Evolutionary conservation across 345 rosid species (phyloP), one percentile per base, ranked within the genome.

Genomic region (Pistacia vera): DNA sequence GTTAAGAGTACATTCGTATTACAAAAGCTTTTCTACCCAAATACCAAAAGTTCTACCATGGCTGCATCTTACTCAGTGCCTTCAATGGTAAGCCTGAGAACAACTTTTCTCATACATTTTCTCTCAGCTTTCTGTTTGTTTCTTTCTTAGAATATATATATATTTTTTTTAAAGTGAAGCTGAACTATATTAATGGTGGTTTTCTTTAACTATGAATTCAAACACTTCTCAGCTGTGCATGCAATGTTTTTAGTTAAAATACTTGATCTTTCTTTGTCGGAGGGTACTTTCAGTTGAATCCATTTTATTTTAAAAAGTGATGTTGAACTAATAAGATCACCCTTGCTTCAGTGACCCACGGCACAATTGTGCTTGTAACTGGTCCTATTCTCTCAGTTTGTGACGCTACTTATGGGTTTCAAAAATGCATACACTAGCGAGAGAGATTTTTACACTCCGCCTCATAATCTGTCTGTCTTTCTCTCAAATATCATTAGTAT

Each of bases 41-140:
- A 18, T 49, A 41, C 46, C 9, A 41, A 76, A 75, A 83, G 80
- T 84, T 89, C 84, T 83, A 79, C 93, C 88, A 93, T 93, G 98
- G 93, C 92, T 86, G 88, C 95, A 85, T 93, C 99, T 84, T 92
- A 87, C 89, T 89, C 97, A 33, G 92, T 85, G 70, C 93, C 96
- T 82, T 93, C 98, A 61, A 85, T 95, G 98, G 99, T 95, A 88
- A 77, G 79, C 55, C 48, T 18, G 12, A 1, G 17, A 41, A 30
- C n/a, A 56, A 6, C 18, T 36, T 36, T 38, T 14, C 52, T 20
- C 46, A 3, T 18, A 28, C 8, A 12, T 55, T 10, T 35, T 10
- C 44, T 13, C 25, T 65, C 41, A 35, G 18, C 6, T 66, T 1
- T 4, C 16, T 63, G 4, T 36, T 63, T 54, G 20, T 13, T 14